These are phyloP conservation scores for Tolypocladium cylindrosporum DNA, from an alignment of 2,329 filamentous ascomycete genomes.

Conservation along the genomic window DNA sequence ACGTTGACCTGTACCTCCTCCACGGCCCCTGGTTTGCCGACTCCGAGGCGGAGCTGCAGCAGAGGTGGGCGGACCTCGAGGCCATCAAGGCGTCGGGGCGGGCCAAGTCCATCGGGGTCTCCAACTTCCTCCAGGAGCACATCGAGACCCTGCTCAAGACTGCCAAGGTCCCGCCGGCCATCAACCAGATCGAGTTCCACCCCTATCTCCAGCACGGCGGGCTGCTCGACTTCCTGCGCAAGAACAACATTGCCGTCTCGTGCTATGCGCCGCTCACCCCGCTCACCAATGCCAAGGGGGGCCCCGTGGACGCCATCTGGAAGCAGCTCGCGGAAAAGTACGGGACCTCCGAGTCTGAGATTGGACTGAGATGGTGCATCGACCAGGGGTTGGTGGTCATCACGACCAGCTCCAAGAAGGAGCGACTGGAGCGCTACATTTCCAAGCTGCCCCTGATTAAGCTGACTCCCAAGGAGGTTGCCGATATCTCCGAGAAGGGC, in stretches of 20 bases:
- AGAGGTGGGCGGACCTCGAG: conserved; percentile 50
- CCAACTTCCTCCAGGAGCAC: conserved; percentile 56
- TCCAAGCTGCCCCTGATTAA: conserved; percentile 42
- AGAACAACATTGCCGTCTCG: conserved; percentile 45
- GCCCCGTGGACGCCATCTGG: conserved; percentile 43
- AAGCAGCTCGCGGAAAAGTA: conserved; percentile 46
- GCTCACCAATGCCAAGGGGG: conserved; percentile 33
- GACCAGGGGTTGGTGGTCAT: conserved; percentile 49
- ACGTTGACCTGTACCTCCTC: conserved; percentile 63
- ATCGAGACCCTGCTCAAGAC: conserved; percentile 47
- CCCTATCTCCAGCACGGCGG: conserved; percentile 60
- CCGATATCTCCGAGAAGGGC: conserved; percentile 44
- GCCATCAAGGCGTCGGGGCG: conserved; percentile 57
- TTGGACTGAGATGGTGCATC: conserved; percentile 49
- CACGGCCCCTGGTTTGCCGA: conserved; percentile 46
- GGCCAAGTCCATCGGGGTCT: conserved; percentile 64
- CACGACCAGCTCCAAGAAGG: conserved; percentile 49
- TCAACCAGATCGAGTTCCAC: conserved; percentile 78
- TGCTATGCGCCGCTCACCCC: conserved; percentile 48
- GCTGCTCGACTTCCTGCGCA: conserved; percentile 46
- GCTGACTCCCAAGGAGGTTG: conserved; percentile 48
- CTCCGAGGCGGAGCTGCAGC: conserved; percentile 42
- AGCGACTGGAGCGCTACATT: conserved; percentile 46
- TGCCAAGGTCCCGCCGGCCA: conserved; percentile 51
- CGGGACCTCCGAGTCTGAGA: conserved; percentile 41